These are phyloP conservation scores for Homolaphlyctis polyrhiza DNA, from an alignment of 371 early-diverging fungal genomes.

Conservation along the genomic window DNA sequence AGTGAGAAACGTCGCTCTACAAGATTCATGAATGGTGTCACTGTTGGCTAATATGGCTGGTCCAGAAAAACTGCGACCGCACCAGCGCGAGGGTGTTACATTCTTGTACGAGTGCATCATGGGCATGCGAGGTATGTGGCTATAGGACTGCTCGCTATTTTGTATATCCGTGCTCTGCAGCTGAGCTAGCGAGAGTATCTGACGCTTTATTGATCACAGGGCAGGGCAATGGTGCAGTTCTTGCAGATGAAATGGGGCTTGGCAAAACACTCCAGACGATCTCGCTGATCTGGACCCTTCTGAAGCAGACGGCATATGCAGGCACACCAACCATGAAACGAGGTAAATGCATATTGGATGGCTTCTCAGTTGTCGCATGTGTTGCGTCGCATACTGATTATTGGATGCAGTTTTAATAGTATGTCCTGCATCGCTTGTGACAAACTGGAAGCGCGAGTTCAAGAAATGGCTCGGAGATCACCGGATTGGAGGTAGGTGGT, in stretches of 20 bases:
- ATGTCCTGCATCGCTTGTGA: constrained; percentile 58
- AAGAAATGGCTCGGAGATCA: constrained; percentile 61
- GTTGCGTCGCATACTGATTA: background rate
- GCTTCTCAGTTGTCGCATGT: background rate
- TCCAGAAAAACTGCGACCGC: constrained; percentile 45
- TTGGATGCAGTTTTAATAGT: constrained; percentile 32
- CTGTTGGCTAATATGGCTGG: constrained; percentile 17
- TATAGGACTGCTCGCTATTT: no score
- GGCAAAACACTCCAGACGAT: constrained; percentile 58
- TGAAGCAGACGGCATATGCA: constrained; percentile 43
- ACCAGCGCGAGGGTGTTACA: constrained; percentile 55
- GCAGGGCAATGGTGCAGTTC: constrained; percentile 53
- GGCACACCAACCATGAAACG: constrained; percentile 31
- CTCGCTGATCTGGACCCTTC: constrained; percentile 57
- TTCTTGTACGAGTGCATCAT: constrained; percentile 59
- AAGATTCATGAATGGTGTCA: background rate
- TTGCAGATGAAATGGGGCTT: constrained; percentile 58
- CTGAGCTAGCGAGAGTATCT: background rate
- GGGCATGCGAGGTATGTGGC: constrained; percentile 18
- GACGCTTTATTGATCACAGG: constrained; percentile 20
- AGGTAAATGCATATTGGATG: background rate
- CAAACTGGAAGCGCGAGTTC: constrained; percentile 61
- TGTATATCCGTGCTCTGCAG: background rate
- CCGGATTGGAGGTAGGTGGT: constrained; percentile 17
- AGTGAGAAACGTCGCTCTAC: background rate